Evolutionary conservation across 805 yeast genomes (phyloP), one percentile per base, ranked within the genome.

Genomic region (Zygoascus biomembranicola): DNA sequence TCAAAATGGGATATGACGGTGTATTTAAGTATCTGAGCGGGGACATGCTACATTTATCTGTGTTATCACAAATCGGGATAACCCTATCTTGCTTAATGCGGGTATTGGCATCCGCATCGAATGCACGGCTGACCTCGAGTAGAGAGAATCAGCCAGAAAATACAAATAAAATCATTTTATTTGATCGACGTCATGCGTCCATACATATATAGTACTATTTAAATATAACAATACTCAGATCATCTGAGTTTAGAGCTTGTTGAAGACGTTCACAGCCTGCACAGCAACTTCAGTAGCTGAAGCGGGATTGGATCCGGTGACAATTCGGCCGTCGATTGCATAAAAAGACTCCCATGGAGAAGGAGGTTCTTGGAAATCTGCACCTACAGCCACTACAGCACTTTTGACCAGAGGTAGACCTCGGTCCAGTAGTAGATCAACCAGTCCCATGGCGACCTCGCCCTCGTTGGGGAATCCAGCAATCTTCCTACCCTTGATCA

Each of bases 281-380:
- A 39, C 35, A 9, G 60, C 60, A 39, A 57, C 49, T 13, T 55
- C 42, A 8, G 51, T 37, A 10, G 63, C 63, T 52, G 55, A 48
- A 18, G 77, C 79, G 20, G 87, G 87, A 69, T 83, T 83, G 23
- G 76, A 78, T 47, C 88, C 88, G n/a, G 85, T 77, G 43, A 82
- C 79, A 43, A 83, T 51, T 60, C 77, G 77, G 28, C 83, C 84
- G 62, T 83, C 87, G 28, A 69, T 68, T 44, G 80, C 71, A 16
- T 77, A 63, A 59, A 69, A 79, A 44, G 73, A 78, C 43, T 65
- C 82, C 72, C 77, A 80, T 39, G 82, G 76, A 6, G 67, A 59
- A 47, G 86, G 84, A 47, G 86, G 84, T 20, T 70, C 65, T 41
- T 68, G 67, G 61, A 69, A 78, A 26, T 55, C 68, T 43, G 78